Evolutionary conservation across 768 basidiomycete species (phyloP), one percentile per base, ranked within the genome.

Genomic region (Agaricus subrufescens): DNA sequence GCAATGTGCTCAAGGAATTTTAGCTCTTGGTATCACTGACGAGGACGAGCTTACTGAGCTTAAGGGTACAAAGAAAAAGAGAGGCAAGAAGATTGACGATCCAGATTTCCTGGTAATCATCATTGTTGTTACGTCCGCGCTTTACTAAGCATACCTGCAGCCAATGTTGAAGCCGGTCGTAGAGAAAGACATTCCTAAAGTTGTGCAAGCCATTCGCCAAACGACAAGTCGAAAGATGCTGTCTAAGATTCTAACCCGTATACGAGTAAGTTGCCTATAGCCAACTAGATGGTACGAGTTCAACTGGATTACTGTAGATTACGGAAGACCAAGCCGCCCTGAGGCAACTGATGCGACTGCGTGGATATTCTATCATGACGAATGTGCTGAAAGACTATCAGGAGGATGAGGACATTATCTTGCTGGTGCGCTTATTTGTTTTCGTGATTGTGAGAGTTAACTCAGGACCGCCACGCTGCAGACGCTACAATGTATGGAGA

Each of bases 51-150:
- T 81, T 45, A 76, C 86, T 39, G 90, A 85, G 25, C 80, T 95
- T 57, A 96, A 96, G 71, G 95, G 95, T 54, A 95, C 86, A 68
- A 95, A 86, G 80, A 94, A 84, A 79, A 96, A 87, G 80, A 96
- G 86, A 68, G 80, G 91, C 48, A 91, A 87, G 79, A 93, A 96
- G 69, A 82, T 97, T 27, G 96, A 95, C 65, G 93, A 97, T 69
- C 74, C 75, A 12, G 95, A 98, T 72, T 97, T 89, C 67, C 81
- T 85, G 74, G 94, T 94, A 64, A 62, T 76, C 63, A 23, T 31
- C 4, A 27, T 30, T n/a, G 19, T 46, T 52, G 34, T 52, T n/a
- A 47, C 31, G 25, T 25, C 29, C 48, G 14, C 2, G 42, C 52
- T 44, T 43, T 38, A n/a, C 38, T 39, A 30, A 42, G 53, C 48